Evolutionary conservation across 202 grass and related monocot species (phyloP).

Genomic region (Eragrostis tef): DNA sequence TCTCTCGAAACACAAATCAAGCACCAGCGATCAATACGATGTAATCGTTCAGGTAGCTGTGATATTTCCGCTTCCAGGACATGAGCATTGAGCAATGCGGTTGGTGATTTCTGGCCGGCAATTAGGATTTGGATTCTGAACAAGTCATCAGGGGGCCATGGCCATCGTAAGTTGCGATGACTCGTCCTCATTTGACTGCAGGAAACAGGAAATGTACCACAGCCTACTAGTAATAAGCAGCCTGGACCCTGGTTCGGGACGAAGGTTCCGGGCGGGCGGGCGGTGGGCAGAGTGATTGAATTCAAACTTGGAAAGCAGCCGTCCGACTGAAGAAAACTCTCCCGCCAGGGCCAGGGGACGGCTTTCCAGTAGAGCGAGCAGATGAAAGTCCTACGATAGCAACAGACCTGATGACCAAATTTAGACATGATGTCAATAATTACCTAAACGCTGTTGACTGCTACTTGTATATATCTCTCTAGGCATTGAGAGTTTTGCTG

Average conservation of each 20-base stretch:
- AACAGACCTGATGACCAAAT: neutral
- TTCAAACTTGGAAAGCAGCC: constrained; percentile 2
- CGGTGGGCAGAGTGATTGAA: neutral
- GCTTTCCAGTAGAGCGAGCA: neutral
- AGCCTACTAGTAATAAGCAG: neutral
- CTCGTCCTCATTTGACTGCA: neutral
- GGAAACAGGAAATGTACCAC: neutral
- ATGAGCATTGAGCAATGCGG: neutral
- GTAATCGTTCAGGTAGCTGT: too few species aligned
- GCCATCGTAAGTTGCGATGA: too few species aligned
- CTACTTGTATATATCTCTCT: too few species aligned
- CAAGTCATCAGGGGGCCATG: neutral
- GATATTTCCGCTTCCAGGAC: too few species aligned
- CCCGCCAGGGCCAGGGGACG: neutral
- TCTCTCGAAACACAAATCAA: neutral
- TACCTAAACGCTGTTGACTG: neutral
- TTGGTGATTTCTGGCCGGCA: neutral
- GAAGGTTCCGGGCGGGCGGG: constrained; percentile 30
- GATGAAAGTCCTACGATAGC: neutral
- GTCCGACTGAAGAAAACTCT: neutral
- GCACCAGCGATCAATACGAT: too few species aligned
- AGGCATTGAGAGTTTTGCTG: neutral
- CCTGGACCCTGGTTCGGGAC: too few species aligned
- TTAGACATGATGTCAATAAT: neutral
- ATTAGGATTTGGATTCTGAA: neutral